Evolutionary conservation across 2,329 filamentous ascomycete genomes (phyloP).

Genomic region (Fusarium sp.): DNA sequence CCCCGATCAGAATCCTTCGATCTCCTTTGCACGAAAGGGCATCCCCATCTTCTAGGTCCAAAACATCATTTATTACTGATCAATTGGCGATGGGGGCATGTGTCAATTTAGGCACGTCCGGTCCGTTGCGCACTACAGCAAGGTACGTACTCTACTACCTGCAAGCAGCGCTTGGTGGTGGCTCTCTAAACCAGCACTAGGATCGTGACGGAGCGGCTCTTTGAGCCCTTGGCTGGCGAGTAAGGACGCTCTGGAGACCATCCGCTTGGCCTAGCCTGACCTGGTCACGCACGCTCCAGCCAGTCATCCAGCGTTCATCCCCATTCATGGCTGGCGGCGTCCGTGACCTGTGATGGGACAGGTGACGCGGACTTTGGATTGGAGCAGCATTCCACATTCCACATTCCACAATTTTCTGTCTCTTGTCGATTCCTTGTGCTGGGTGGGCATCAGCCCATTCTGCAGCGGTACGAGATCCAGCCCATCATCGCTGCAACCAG

Average conservation of each 20-base stretch:
- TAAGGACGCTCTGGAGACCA: conserved; percentile 32
- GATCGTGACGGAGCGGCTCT: conserved; percentile 44
- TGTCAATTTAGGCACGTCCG: conserved; percentile 30
- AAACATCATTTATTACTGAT: conserved; percentile 21
- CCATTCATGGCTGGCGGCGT: conserved; percentile 31
- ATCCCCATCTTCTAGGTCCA: conserved; percentile 13
- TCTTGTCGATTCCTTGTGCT: conserved; percentile 13
- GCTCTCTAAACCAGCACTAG: conserved; percentile 40
- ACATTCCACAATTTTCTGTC: neutral
- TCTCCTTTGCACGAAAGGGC: conserved; percentile 5
- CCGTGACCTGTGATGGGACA: conserved; percentile 32
- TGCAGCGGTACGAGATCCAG: conserved; percentile 30
- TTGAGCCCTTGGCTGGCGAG: conserved; percentile 39
- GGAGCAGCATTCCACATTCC: conserved; percentile 34
- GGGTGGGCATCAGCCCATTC: conserved; percentile 34
- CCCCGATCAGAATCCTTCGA: conserved; percentile 9
- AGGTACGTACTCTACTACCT: conserved; percentile 21
- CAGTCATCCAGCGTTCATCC: conserved; percentile 38
- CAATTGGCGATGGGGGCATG: conserved; percentile 27
- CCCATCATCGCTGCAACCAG: conserved; percentile 20
- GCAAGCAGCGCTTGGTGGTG: conserved; percentile 22
- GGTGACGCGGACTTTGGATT: conserved; percentile 36
- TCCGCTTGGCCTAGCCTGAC: conserved; percentile 35
- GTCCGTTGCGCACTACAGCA: conserved; percentile 18
- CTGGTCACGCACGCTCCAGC: conserved; percentile 36